Conservation (phyloP, 768 basidiomycete species). For the Mrakia frigida region DNA sequence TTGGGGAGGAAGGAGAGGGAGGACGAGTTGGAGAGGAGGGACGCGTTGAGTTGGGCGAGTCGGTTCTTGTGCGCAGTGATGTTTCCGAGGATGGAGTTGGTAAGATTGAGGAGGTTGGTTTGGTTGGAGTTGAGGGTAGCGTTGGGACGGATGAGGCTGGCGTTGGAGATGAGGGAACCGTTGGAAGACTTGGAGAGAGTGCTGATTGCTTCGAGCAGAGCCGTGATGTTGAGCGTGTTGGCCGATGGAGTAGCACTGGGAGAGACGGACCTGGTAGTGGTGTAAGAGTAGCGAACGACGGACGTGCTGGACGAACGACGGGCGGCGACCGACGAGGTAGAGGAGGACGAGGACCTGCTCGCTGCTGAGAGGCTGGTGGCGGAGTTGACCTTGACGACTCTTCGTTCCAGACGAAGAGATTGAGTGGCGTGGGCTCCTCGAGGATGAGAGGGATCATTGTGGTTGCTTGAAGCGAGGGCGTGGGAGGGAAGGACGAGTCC, state of each 20-base stretch:
- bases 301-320: not conserved
- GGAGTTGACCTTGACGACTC: not conserved
- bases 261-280: no score
- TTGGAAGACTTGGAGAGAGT: not conserved
- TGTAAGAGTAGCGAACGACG: no score
- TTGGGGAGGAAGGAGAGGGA: not conserved
- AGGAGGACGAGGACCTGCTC: not conserved
- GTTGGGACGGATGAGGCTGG: not conserved
- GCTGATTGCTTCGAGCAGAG: not conserved
- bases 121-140: not conserved
- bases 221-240: not conserved
- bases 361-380: not conserved
- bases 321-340: not conserved
- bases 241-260: not conserved
- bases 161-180: not conserved
- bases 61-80: not conserved
- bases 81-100: no score
- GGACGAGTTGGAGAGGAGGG: not conserved
- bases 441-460: not conserved
- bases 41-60: not conserved
- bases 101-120: not conserved
- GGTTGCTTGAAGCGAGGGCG: not conserved
- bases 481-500: conserved; percentile 2
- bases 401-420: conserved; percentile 9
- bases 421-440: not conserved